Evolutionary conservation across 2,329 filamentous ascomycete species (phyloP).

Genomic region (Alternaria burnsii): DNA sequence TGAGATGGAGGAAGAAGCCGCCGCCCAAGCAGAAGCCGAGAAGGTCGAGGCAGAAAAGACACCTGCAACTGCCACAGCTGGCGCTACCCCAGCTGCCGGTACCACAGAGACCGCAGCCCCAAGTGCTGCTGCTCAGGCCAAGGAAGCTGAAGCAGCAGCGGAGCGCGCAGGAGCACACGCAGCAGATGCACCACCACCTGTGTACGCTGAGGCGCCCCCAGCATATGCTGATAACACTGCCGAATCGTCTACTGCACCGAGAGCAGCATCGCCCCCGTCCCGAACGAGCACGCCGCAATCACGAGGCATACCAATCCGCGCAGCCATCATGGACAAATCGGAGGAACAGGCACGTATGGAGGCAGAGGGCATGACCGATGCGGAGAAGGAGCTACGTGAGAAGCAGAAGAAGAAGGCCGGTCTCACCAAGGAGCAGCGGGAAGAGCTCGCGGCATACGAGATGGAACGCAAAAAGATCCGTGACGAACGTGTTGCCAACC

Average conservation of each 20-base stretch:
- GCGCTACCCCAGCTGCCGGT: constrained; percentile 14
- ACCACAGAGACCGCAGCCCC: constrained; percentile 22
- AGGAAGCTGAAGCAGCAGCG: constrained; percentile 53
- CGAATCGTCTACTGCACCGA: constrained; percentile 39
- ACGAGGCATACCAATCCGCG: constrained; percentile 74
- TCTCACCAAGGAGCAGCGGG: constrained; percentile 88
- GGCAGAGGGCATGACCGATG: constrained; percentile 71
- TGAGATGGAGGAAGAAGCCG: constrained; percentile 74
- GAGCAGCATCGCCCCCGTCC: constrained; percentile 48
- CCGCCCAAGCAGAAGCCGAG: constrained; percentile 58
- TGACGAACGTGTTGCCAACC: constrained; percentile 86
- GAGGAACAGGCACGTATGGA: constrained; percentile 77
- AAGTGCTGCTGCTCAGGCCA: constrained; percentile 53
- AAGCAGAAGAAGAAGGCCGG: constrained; percentile 91
- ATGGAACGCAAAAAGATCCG: constrained; percentile 83
- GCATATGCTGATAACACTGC: constrained; percentile 58
- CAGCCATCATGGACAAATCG: constrained; percentile 86
- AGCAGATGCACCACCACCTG: constrained; percentile 47
- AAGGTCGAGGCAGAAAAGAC: constrained; percentile 31
- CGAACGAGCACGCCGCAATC: constrained; percentile 61
- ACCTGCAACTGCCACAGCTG: constrained; percentile 23
- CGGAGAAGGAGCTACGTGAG: constrained; percentile 78
- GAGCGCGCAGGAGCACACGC: constrained; percentile 48
- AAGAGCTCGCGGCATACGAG: constrained; percentile 89
- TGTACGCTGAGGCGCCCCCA: constrained; percentile 49